phyloP scores from a whole-genome alignment of 2,329 filamentous ascomycete species.

The Scedosporium minutisporum region DNA sequence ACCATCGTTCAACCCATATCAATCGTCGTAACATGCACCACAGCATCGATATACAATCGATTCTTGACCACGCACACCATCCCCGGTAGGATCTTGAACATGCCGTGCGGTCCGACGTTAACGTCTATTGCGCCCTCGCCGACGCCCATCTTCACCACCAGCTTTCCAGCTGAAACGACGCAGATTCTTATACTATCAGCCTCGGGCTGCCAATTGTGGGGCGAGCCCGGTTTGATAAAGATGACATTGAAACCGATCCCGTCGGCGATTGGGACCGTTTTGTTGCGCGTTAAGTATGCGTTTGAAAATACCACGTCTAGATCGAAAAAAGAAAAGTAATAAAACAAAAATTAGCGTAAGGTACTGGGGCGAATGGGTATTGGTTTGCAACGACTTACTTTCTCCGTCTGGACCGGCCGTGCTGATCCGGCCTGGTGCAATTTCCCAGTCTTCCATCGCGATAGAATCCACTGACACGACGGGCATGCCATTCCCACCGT shows the following conservation, averaged over 20 bases:
- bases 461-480: constrained; percentile 11
- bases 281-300: constrained; percentile 27
- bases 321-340: background rate
- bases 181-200: constrained; percentile 25
- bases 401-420: constrained; percentile 4
- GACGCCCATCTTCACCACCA: constrained; percentile 24
- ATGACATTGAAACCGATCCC: constrained; percentile 31
- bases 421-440: constrained; percentile 31
- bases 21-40: constrained; percentile 27
- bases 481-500: background rate
- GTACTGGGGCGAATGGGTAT: background rate
- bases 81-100: constrained; percentile 32
- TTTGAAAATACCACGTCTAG: constrained; percentile 34
- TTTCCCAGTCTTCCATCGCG: constrained; percentile 34
- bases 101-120: constrained; percentile 31
- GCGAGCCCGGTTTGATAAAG: constrained; percentile 27
- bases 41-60: constrained; percentile 31
- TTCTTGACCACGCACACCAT: constrained; percentile 30
- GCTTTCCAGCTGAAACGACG: constrained; percentile 30
- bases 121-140: constrained; percentile 22
- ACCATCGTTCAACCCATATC: background rate
- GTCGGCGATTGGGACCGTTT: constrained; percentile 24
- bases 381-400: background rate
- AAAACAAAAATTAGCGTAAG: background rate
- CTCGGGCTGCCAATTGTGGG: constrained; percentile 20